These are phyloP conservation scores for Nasturtium officinale DNA, from an alignment of 345 rosid genomes.

Conservation along the genomic window DNA sequence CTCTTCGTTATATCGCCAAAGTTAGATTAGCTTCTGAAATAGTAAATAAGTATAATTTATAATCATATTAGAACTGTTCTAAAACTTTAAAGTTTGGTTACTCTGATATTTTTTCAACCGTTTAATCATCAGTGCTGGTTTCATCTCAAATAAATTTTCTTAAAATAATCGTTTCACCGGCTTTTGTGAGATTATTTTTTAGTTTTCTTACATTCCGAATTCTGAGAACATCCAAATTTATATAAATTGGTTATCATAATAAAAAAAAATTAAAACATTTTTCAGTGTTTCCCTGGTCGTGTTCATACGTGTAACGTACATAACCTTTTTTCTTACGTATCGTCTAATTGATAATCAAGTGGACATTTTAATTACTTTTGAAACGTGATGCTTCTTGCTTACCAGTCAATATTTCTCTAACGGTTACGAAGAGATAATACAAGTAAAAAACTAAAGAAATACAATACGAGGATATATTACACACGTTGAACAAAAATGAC, in stretches of 20 bases:
- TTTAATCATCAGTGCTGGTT: not conserved
- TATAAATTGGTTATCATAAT: not conserved
- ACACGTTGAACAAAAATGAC: conserved; percentile 8
- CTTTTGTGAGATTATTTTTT: not conserved
- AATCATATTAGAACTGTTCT: no score
- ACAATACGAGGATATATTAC: not conserved
- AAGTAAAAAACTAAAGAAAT: not conserved
- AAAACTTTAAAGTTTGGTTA: no score
- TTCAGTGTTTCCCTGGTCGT: not conserved
- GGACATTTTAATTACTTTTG: not conserved
- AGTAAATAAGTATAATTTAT: no score
- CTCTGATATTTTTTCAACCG: no score
- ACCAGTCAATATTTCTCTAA: not conserved
- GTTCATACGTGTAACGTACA: no score
- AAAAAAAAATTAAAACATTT: no score
- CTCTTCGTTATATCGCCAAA: not conserved
- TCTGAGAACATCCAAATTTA: not conserved
- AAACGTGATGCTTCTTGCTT: not conserved
- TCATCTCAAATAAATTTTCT: not conserved
- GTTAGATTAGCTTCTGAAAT: not conserved
- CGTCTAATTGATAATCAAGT: no score
- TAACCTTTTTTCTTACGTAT: no score
- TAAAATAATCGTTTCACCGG: not conserved
- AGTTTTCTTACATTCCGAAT: not conserved
- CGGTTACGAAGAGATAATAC: conserved; percentile 7